Conservation (phyloP, 306 rosid species). For the Ormosia emarginata region DNA sequence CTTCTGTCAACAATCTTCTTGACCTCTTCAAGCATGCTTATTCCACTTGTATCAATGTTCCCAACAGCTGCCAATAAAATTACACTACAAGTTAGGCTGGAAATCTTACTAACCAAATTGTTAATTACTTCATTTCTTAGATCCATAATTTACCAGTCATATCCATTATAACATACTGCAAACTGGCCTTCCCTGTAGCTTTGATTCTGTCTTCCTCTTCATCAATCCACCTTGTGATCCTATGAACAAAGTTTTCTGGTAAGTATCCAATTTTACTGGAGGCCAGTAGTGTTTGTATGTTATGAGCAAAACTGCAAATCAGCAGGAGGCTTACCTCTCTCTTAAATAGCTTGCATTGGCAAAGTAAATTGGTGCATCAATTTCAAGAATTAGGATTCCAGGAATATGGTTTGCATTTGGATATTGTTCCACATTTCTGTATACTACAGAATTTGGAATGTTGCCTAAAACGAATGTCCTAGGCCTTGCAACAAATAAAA, state of each 20-base stretch:
- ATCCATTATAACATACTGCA: slow-evolving; percentile 74
- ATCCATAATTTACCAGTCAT: slow-evolving; percentile 58
- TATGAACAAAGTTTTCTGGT: slow-evolving; percentile 18
- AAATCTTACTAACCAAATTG: not conserved
- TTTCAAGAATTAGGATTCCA: slow-evolving; percentile 76
- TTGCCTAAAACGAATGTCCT: slow-evolving; percentile 64
- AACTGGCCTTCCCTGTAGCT: slow-evolving; percentile 47
- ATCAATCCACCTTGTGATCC: slow-evolving; percentile 92
- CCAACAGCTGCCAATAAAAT: slow-evolving; percentile 61
- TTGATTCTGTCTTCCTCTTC: slow-evolving; percentile 88
- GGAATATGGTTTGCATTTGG: slow-evolving; percentile 63
- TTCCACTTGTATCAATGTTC: slow-evolving; percentile 95
- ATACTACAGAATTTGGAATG: slow-evolving; percentile 60
- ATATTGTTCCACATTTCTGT: slow-evolving; percentile 76
- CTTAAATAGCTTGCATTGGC: slow-evolving; percentile 75
- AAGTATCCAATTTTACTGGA: not conserved
- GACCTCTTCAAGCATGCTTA: slow-evolving; percentile 91
- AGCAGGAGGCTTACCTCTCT: slow-evolving; percentile 48
- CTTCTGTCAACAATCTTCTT: slow-evolving; percentile 68
- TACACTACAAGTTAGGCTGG: slow-evolving; percentile 1
- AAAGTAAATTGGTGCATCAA: slow-evolving; percentile 74
- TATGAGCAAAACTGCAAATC: not conserved
- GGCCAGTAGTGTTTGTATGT: not conserved
- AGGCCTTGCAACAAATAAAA: slow-evolving; percentile 73
- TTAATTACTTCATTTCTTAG: not conserved